Evolutionary conservation across 768 basidiomycete genomes (phyloP).

Genomic region (Inosperma sp.): DNA sequence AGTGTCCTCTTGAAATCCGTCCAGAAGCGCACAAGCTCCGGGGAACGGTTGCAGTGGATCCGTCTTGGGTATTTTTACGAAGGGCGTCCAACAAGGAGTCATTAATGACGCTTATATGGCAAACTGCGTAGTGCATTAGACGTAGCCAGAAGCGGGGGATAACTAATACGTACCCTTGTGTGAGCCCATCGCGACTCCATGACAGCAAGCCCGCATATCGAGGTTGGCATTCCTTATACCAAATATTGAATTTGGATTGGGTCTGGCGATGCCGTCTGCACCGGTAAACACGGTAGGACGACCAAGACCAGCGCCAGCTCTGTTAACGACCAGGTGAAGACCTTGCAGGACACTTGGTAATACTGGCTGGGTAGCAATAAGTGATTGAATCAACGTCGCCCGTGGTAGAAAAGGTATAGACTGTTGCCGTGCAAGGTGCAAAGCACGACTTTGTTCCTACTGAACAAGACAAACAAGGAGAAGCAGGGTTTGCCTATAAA

Average conservation of each 20-base stretch:
- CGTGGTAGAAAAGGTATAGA: too few species aligned
- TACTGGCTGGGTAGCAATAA: too few species aligned
- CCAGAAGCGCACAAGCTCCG: constrained; percentile 4
- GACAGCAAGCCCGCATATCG: constrained; percentile 1
- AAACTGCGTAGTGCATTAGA: constrained; percentile 6
- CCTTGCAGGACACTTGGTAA: too few species aligned
- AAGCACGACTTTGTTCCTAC: too few species aligned
- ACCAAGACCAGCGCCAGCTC: background rate
- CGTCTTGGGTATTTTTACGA: background rate
- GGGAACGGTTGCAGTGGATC: constrained; percentile 1
- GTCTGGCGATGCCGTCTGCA: background rate
- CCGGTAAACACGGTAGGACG: background rate
- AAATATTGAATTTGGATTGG: background rate
- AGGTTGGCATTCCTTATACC: background rate
- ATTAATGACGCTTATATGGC: background rate
- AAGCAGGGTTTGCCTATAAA: too few species aligned
- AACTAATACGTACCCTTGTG: constrained; percentile 4
- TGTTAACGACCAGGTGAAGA: too few species aligned
- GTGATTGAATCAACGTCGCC: too few species aligned
- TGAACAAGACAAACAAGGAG: too few species aligned
- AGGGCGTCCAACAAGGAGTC: constrained; percentile 3
- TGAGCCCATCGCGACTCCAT: constrained; percentile 6
- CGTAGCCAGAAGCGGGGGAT: background rate
- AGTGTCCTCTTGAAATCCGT: constrained; percentile 2
- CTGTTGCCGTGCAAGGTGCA: too few species aligned